These are phyloP conservation scores for Barnettozyma salicaria DNA, from an alignment of 805 yeast genomes.

Conservation along the genomic window DNA sequence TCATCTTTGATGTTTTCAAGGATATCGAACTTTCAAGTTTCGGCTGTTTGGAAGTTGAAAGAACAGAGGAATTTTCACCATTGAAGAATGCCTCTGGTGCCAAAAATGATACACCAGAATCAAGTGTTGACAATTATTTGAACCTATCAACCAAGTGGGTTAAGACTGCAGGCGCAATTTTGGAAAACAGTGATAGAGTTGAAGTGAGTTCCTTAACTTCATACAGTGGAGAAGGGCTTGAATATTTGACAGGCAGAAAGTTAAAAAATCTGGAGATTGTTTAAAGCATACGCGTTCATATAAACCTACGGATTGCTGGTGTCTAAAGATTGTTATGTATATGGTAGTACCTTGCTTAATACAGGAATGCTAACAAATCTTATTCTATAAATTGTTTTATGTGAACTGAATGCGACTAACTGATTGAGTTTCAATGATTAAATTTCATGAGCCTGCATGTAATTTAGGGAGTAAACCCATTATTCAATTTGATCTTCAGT, in stretches of 20 bases:
- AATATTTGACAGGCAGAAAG: constrained; percentile 42
- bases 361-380: too few species aligned
- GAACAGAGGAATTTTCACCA: constrained; percentile 86
- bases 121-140: constrained; percentile 64
- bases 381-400: too few species aligned
- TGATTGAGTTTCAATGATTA: too few species aligned
- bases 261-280: constrained; percentile 28
- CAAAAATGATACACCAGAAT: constrained; percentile 76
- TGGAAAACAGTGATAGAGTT: constrained; percentile 43
- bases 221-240: constrained; percentile 70
- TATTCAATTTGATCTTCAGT: constrained; percentile 11
- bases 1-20: constrained; percentile 93
- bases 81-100: constrained; percentile 86
- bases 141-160: constrained; percentile 73
- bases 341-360: too few species aligned
- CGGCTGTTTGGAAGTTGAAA: constrained; percentile 88
- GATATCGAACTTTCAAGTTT: constrained; percentile 62
- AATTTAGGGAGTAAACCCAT: constrained; percentile 1
- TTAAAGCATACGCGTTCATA: constrained; percentile 8
- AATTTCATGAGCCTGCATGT: constrained; percentile 11
- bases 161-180: constrained; percentile 56
- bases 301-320: background rate
- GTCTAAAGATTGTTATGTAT: too few species aligned
- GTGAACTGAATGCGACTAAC: too few species aligned
- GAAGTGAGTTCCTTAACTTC: constrained; percentile 77